These are phyloP conservation scores for Dendrobium catenatum DNA, from an alignment of 106 monocot species.

Conservation along the genomic window DNA sequence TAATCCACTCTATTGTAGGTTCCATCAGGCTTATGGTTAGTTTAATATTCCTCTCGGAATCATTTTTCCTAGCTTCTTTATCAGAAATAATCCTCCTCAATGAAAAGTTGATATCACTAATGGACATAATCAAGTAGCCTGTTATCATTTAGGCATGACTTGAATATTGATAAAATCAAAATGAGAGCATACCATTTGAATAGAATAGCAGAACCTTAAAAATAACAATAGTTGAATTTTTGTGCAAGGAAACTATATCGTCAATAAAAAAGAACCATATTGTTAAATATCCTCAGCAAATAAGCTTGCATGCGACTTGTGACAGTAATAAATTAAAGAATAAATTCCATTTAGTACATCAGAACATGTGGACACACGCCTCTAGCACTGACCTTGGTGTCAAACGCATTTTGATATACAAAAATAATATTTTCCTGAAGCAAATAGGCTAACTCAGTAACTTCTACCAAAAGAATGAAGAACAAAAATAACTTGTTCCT, in stretches of 20 bases:
- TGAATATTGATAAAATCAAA: background rate
- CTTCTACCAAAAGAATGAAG: background rate
- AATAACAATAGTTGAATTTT: background rate
- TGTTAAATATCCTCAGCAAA: background rate
- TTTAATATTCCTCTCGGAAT: conserved; percentile 11
- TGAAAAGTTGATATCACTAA: conserved; percentile 15
- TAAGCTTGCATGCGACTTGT: background rate
- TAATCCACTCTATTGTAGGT: conserved; percentile 36
- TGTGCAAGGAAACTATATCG: background rate
- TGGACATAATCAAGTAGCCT: conserved; percentile 25
- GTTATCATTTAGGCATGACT: background rate
- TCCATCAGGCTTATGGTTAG: conserved; percentile 17
- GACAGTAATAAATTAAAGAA: background rate
- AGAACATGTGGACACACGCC: background rate
- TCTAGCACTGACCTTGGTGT: background rate
- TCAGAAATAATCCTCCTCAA: conserved; percentile 11
- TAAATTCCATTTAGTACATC: background rate
- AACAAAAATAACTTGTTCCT: background rate
- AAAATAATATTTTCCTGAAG: background rate
- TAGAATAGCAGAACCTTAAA: conserved; percentile 1
- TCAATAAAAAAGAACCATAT: background rate
- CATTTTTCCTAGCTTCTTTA: conserved; percentile 10
- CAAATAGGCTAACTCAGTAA: background rate
- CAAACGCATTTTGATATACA: background rate
- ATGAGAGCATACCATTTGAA: background rate